Base-by-base conservation (phyloP, 345 rosid genomes). In the Moricandia moricandioides region DNA sequence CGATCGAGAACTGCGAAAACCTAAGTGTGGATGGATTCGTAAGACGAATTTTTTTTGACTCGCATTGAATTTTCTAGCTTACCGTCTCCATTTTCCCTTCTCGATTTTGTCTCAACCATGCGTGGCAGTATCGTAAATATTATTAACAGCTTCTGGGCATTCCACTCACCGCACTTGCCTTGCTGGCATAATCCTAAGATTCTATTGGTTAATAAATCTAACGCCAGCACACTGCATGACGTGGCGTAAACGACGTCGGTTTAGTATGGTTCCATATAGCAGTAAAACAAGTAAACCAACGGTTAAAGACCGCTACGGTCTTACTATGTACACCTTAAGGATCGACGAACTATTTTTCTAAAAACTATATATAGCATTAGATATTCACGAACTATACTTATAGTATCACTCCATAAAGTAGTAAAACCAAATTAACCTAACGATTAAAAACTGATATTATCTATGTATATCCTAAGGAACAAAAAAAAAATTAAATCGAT, bases 1-100 rank as follows among this genome's bases (percentile, higher is more conserved):
- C 76, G 8, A 67, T 47, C 65, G 43, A 65, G 43, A 65, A 47
- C 2, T 21, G 62, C 37, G 71, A 73, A 77, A 83, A 85, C 88
- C 65, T 73, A 65, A 65, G 39, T 57, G 30, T 61, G 14, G 68
- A 21, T 21, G 24, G 24, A 72, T 56, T 67, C 69, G 21, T 13
- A 5, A 18, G 77, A 72, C 69, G 73, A 17, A 49, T 6, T 39
- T 45, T 75, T 71, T 52, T 75, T 71, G 69, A 81, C 75, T 73
- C 72, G 49, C 80, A 73, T 65, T 58, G 81, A 72, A 77, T 66
- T 27, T 47, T 56, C 51, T 62, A 79, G 82, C 54, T 66, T 45
- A 69, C 76, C 69, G 74, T 72, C 62, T 63, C 30, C 17, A 64
- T 65, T 70, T 56, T 40, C 62, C 9, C 74, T 51, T 63, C 60